Conservation (phyloP, 2,329 filamentous ascomycete genomes). For the Trichoderma arundinaceum region DNA sequence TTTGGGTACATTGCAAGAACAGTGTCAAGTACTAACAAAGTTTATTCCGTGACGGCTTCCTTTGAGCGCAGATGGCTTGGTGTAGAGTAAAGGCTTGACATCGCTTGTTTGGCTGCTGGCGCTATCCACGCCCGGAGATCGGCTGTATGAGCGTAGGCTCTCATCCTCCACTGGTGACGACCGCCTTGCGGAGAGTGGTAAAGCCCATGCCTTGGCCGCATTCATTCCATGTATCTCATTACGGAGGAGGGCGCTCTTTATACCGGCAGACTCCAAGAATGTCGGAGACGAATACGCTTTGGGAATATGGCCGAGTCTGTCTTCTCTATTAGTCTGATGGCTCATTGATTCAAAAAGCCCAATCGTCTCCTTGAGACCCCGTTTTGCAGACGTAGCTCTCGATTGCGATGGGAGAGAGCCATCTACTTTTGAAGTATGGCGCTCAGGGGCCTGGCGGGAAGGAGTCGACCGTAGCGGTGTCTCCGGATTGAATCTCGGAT, state of each 20-base stretch:
- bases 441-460: neutral
- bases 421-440: neutral
- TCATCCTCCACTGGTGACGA: neutral
- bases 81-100: constrained; percentile 1
- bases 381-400: neutral
- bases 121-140: neutral
- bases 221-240: neutral
- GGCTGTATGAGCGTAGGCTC: neutral
- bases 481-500: neutral
- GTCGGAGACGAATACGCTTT: constrained; percentile 8
- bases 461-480: neutral
- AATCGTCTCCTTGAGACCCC: constrained; percentile 39
- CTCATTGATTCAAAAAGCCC: constrained; percentile 42
- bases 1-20: neutral
- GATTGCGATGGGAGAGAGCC: neutral
- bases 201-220: neutral
- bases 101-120: constrained; percentile 12
- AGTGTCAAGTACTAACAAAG: neutral
- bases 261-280: neutral
- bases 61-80: constrained; percentile 5
- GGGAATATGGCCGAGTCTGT: neutral
- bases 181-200: neutral
- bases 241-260: neutral
- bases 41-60: neutral
- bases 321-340: constrained; percentile 11